Evolutionary conservation across 169 alveolate genomes (phyloP).

Genomic region (Cryptosporidium canis): DNA sequence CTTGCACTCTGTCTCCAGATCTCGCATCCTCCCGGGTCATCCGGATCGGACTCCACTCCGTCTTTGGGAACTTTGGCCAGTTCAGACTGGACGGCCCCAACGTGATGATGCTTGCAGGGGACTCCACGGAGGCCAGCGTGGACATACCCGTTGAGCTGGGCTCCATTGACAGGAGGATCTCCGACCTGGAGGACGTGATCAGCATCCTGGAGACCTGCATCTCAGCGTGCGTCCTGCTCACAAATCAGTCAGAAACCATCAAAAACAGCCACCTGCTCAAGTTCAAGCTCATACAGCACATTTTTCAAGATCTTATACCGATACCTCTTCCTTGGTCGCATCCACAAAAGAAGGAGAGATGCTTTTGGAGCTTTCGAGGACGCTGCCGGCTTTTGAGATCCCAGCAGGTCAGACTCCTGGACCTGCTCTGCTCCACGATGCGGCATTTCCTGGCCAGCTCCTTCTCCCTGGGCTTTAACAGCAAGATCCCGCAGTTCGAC

Average conservation of each 20-base stretch:
- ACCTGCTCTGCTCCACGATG: neutral
- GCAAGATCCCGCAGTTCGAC: slow-evolving; percentile 73
- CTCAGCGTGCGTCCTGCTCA: slow-evolving; percentile 14
- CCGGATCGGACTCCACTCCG: slow-evolving; percentile 65
- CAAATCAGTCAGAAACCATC: slow-evolving; percentile 16
- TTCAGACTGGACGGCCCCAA: slow-evolving; percentile 82
- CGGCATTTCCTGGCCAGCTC: slow-evolving; percentile 55
- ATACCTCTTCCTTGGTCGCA: slow-evolving; percentile 53
- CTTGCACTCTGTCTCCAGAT: slow-evolving; percentile 76
- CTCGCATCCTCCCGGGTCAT: slow-evolving; percentile 54
- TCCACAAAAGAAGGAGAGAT: slow-evolving; percentile 16
- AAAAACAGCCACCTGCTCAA: slow-evolving; percentile 15
- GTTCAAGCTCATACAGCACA: slow-evolving; percentile 40
- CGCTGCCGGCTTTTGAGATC: neutral
- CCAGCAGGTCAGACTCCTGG: slow-evolving; percentile 34
- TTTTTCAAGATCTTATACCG: slow-evolving; percentile 46
- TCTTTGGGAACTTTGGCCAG: slow-evolving; percentile 77
- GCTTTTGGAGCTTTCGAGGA: slow-evolving; percentile 23
- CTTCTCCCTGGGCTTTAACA: slow-evolving; percentile 4
- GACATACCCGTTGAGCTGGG: slow-evolving; percentile 61
- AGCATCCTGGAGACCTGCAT: slow-evolving; percentile 32
- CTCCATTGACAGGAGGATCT: slow-evolving; percentile 18
- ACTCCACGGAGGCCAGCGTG: slow-evolving; percentile 69
- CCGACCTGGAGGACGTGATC: slow-evolving; percentile 16
- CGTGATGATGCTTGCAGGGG: slow-evolving; percentile 80